Evolutionary conservation across 2,329 filamentous ascomycete genomes (phyloP), one percentile per base, ranked within the genome.

Genomic region (Alternaria gansuensis): DNA sequence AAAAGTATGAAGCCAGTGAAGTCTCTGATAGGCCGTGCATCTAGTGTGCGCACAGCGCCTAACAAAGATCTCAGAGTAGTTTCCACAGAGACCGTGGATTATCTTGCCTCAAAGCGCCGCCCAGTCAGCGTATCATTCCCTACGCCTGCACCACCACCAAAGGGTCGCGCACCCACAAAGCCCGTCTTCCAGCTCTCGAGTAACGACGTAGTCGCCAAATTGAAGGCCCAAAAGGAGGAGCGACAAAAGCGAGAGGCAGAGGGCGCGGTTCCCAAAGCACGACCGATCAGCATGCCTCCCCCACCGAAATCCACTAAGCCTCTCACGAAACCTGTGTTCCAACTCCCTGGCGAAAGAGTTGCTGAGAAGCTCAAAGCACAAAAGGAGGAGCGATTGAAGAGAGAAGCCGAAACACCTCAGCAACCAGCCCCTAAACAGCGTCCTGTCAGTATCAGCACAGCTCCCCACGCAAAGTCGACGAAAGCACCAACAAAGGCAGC

Each of bases 331-430:
- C 75, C 83, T 9, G 82, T 75, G 17, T 86, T 86, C 66, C 76
- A 81, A 50, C 76, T 86, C 0, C 83, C 84, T 0, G 83, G 84
- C 13, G 84, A 86, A 63, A 83, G 79, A 13, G 75, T 84, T 9
- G 82, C 74, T 3, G 73, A 73, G 36, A 72, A 69, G 48, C 60
- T 77, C 9, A 76, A 71, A 54, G 73, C 68, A 36, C 68, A 72
- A 29, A 74, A 69, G 24, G 74, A 77, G 41, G 74, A 75, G 40
- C 71, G 74, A 3, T 57, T 70, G 11, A 70, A 69, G 60, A 78
- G 77, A 52, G 70, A 72, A 51, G 56, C 60, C 23, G 56, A 64
- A 45, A 65, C 57, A 41, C 54, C 56, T n/a, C 54, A 54, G 13
- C 54, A 51, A 17, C 28, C 43, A 10, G 51, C 33, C n/a, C 51